phyloP scores from a whole-genome alignment of 2,329 filamentous ascomycete genomes.

The Colletotrichum cereale region DNA sequence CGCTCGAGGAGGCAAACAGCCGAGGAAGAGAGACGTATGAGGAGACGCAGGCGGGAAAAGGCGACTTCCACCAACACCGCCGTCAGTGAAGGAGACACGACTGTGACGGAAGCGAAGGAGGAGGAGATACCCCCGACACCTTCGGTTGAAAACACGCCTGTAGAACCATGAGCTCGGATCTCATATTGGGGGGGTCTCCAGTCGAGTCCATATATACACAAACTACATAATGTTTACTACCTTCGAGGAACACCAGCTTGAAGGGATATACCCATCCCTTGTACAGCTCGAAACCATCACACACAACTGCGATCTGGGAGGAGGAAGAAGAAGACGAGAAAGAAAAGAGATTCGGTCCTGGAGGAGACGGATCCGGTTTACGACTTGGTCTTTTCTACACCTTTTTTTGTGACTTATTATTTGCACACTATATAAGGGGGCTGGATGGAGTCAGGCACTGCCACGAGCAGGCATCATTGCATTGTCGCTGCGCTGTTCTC shows the following conservation, averaged over 20 bases:
- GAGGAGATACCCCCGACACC: slow-evolving; percentile 41
- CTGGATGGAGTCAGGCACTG: not conserved
- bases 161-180: slow-evolving; percentile 39
- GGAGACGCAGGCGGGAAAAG: slow-evolving; percentile 76
- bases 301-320: slow-evolving; percentile 3
- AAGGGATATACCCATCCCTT: slow-evolving; percentile 27
- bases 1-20: slow-evolving; percentile 76
- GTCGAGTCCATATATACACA: slow-evolving; percentile 38
- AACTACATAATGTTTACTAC: slow-evolving; percentile 42
- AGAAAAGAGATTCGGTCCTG: not conserved
- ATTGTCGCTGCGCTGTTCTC: slow-evolving; percentile 6
- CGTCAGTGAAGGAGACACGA: slow-evolving; percentile 39
- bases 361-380: not conserved
- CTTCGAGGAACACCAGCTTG: slow-evolving; percentile 24
- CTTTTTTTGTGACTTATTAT: slow-evolving; percentile 9
- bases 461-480: slow-evolving; percentile 1
- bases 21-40: slow-evolving; percentile 79
- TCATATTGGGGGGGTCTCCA: slow-evolving; percentile 27
- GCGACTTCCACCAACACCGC: slow-evolving; percentile 55
- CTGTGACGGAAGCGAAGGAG: slow-evolving; percentile 36
- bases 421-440: slow-evolving; percentile 1
- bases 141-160: slow-evolving; percentile 40
- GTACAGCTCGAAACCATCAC: slow-evolving; percentile 10
- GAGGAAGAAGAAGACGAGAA: not conserved
- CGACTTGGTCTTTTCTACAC: not conserved